Evolutionary conservation across 257 asterid species (phyloP).

Genomic region (Nicotiana tomentosiformis): DNA sequence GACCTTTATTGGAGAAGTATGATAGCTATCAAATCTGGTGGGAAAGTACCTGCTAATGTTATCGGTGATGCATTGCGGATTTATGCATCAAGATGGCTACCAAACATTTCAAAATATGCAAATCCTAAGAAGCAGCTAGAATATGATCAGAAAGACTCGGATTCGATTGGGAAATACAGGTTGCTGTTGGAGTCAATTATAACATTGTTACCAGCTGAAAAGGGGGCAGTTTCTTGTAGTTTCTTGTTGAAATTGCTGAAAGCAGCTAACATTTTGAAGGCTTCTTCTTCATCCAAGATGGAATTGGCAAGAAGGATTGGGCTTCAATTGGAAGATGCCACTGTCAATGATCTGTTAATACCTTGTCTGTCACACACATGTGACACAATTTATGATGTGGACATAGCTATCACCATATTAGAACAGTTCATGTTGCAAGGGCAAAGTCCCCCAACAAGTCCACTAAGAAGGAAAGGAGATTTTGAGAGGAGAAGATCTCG

Average conservation of each 20-base stretch:
- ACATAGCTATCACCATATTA: conserved; percentile 47
- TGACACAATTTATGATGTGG: conserved; percentile 49
- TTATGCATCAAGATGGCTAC: conserved; percentile 73
- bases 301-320: conserved; percentile 62
- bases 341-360: conserved; percentile 55
- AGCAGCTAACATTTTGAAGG: conserved; percentile 62
- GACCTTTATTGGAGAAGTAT: conserved; percentile 89
- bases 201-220: conserved; percentile 71
- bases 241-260: conserved; percentile 69
- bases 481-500: conserved; percentile 73
- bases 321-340: conserved; percentile 72
- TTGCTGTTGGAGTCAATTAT: conserved; percentile 72
- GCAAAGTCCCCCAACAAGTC: conserved; percentile 81
- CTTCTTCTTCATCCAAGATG: conserved; percentile 59
- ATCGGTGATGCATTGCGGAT: conserved; percentile 70
- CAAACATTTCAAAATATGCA: conserved; percentile 35
- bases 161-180: conserved; percentile 44
- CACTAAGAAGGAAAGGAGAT: conserved; percentile 41
- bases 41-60: conserved; percentile 48
- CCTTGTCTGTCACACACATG: conserved; percentile 38
- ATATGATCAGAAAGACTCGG: conserved; percentile 8
- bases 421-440: conserved; percentile 71
- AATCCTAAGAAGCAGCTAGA: conserved; percentile 23
- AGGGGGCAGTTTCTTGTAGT: conserved; percentile 66
- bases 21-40: conserved; percentile 74